These are phyloP conservation scores for Stipa capillata DNA, from an alignment of 176 grass and related monocot species.

Conservation along the genomic window DNA sequence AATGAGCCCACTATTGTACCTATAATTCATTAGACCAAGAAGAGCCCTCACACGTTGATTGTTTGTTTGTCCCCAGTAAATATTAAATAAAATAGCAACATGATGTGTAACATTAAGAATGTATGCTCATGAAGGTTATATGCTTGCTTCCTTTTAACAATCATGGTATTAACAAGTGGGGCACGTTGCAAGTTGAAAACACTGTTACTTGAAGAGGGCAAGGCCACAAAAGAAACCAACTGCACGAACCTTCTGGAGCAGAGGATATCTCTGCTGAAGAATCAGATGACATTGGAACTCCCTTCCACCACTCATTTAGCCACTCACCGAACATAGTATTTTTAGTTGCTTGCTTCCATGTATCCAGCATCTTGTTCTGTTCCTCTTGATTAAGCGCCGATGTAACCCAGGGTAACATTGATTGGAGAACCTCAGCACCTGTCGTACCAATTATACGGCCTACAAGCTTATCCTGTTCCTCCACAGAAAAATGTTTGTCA, in stretches of 20 bases:
- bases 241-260: constrained; percentile 43
- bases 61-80: not conserved
- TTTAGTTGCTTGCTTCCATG: constrained; percentile 87
- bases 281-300: constrained; percentile 44
- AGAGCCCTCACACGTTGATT: not conserved
- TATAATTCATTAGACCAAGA: not conserved
- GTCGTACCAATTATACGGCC: constrained; percentile 98
- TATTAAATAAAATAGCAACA: not conserved
- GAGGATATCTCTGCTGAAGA: constrained; percentile 33
- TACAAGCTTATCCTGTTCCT: constrained; percentile 94
- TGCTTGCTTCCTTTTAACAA: not conserved
- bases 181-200: not conserved
- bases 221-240: constrained; percentile 21
- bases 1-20: not conserved
- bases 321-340: constrained; percentile 99
- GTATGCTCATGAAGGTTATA: not conserved
- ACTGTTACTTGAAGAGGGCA: not conserved
- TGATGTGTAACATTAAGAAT: not conserved
- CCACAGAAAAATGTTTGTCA: constrained; percentile 93
- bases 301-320: constrained; percentile 99
- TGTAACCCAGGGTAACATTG: constrained; percentile 98
- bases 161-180: constrained; percentile 7
- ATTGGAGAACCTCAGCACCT: constrained; percentile 94
- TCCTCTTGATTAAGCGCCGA: constrained; percentile 85
- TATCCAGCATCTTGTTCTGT: constrained; percentile 95